These are phyloP conservation scores for Pseudofabraea citricarpa DNA, from an alignment of 2,329 filamentous ascomycete genomes.

Conservation along the genomic window DNA sequence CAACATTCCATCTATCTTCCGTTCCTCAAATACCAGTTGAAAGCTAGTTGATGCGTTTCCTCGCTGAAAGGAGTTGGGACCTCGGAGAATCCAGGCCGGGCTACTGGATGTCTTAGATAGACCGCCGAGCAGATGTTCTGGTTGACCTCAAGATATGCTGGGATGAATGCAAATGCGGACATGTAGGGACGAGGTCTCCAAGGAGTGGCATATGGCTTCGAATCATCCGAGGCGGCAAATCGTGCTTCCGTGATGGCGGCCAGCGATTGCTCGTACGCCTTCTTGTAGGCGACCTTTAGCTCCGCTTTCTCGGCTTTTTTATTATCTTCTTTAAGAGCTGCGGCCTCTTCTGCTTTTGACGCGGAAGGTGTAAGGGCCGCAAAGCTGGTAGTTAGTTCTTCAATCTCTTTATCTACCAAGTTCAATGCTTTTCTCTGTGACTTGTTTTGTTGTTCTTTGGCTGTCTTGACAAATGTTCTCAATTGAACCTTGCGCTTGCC, in stretches of 20 bases:
- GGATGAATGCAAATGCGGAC: constrained; percentile 90
- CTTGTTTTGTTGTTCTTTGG: constrained; percentile 16
- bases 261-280: constrained; percentile 12
- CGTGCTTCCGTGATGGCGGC: constrained; percentile 29
- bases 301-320: constrained; percentile 44
- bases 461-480: constrained; percentile 62
- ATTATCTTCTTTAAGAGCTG: constrained; percentile 31
- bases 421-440: constrained; percentile 30
- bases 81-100: constrained; percentile 72
- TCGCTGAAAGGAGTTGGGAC: constrained; percentile 77
- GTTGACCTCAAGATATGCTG: constrained; percentile 94
- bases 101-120: constrained; percentile 91
- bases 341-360: constrained; percentile 3
- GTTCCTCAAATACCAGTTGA: constrained; percentile 84
- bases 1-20: constrained; percentile 22
- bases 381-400: constrained; percentile 3
- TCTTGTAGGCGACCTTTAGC: constrained; percentile 37
- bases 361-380: constrained; percentile 8
- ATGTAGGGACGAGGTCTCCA: constrained; percentile 87
- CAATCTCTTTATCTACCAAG: constrained; percentile 16
- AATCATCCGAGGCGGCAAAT: constrained; percentile 72
- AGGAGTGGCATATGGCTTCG: constrained; percentile 84
- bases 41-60: constrained; percentile 72
- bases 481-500: constrained; percentile 73
- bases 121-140: constrained; percentile 95